Conservation (phyloP, 2,329 filamentous ascomycete genomes). For the Epichloe brachyelytri region DNA sequence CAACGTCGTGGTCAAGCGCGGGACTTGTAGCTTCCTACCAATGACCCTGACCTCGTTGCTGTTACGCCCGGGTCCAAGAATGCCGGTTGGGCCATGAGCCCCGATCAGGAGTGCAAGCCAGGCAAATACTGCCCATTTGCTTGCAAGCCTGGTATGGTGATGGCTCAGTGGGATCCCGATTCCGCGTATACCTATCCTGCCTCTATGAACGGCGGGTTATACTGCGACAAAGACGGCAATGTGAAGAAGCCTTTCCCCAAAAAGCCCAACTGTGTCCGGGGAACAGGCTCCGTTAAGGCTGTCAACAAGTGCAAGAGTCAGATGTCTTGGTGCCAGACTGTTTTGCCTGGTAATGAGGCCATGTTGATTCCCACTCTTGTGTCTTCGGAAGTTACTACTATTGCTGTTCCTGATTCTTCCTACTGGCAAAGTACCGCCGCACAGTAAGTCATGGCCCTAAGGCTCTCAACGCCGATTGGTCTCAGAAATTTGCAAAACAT, state of each 20-base stretch:
- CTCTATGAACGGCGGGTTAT: constrained; percentile 67
- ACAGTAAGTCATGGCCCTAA: constrained; percentile 41
- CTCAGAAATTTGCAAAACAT: too few species aligned
- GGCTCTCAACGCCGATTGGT: not conserved
- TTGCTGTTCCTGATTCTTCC: constrained; percentile 55
- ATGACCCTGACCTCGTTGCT: constrained; percentile 50
- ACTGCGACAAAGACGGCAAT: constrained; percentile 53
- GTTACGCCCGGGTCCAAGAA: constrained; percentile 53
- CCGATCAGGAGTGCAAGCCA: constrained; percentile 54
- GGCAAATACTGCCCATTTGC: constrained; percentile 65
- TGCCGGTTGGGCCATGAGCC: constrained; percentile 69
- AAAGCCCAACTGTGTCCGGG: constrained; percentile 56
- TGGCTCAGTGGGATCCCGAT: constrained; percentile 64
- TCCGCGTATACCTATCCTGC: constrained; percentile 56
- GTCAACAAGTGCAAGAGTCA: constrained; percentile 50
- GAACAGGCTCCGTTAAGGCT: constrained; percentile 50
- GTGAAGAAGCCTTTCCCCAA: constrained; percentile 56
- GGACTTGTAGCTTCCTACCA: constrained; percentile 47
- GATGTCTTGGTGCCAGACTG: constrained; percentile 67
- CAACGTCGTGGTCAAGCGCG: constrained; percentile 35
- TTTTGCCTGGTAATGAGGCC: constrained; percentile 65
- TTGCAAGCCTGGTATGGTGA: constrained; percentile 62
- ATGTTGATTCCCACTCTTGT: constrained; percentile 74
- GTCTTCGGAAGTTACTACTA: constrained; percentile 33
- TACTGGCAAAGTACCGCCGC: constrained; percentile 66